Percentiles rank a stretch among this genome's conserved stretches.
phyloP scores from a whole-genome alignment of 441 rosid genomes.

The Pelargonium citronellum region DNA sequence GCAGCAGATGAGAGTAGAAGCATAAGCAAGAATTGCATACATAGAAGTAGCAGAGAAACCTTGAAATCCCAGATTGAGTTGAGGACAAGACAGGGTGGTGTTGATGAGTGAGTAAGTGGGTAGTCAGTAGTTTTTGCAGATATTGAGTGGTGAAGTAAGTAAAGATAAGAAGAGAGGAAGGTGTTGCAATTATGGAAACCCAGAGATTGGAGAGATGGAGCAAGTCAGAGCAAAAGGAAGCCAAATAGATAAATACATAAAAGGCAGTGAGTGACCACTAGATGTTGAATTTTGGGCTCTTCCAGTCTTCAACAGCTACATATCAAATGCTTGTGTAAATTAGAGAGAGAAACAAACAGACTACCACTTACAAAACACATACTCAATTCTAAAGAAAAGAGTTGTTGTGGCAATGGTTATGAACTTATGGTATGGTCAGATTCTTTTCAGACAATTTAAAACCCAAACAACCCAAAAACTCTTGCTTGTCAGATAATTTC shows the following conservation, averaged over 20 bases:
- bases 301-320: background rate
- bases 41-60: too few relatives aligned
- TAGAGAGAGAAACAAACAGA: background rate
- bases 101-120: background rate
- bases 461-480: background rate
- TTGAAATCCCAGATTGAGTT: background rate
- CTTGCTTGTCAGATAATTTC: background rate
- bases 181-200: background rate
- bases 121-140: background rate
- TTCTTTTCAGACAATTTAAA: too few relatives aligned
- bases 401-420: too few relatives aligned
- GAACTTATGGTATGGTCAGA: too few relatives aligned
- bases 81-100: conserved; percentile 2
- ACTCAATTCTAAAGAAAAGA: background rate
- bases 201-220: conserved; percentile 1
- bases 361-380: background rate
- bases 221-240: background rate
- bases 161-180: background rate
- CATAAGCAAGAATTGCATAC: background rate
- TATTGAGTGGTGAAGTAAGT: background rate
- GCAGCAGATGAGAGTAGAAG: too few relatives aligned
- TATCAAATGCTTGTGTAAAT: background rate
- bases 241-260: too few relatives aligned
- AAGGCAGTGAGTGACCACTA: conserved; percentile 8
- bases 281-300: conserved; percentile 1